Evolutionary conservation across 768 basidiomycete genomes (phyloP), one percentile per base, ranked within the genome.

Genomic region (Panaeolus cyanescens): DNA sequence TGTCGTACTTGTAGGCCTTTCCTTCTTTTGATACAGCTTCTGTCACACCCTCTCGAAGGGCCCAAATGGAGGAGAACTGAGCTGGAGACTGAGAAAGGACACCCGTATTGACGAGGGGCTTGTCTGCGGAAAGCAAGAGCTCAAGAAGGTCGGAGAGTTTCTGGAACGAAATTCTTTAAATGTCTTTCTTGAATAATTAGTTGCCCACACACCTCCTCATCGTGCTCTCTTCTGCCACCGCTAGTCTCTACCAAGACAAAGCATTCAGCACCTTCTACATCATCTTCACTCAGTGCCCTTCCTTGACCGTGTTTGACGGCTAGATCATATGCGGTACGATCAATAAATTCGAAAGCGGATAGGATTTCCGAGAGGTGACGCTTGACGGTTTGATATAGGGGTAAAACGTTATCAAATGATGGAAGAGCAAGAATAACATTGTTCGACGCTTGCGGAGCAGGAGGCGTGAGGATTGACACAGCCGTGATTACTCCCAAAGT

Each of bases 341-440:
- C 96, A 55, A 96, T 93, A 74, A 91, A 99, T 75, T 99, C 96
- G 74, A 99, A 99, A 0, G 97, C 96, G 7, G 94, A 96, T 30
- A 99, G 85, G 63, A 99, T 96, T 77, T 99, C 96, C 10, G 95
- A 95, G 6, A 98, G 77, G 63, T 92, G 86, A 8, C 80, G 80
- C 68, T 94, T 95, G 55, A 91, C 90, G 64, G 83, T 86, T 71
- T 88, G 85, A 76, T 89, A 98, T 20, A 98, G 82, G 2, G 91
- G 91, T 39, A 93, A 86, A 10, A 99, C 90, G 64, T 91, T 92
- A 56, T 90, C 86, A 73, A 94, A 99, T 28, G 85, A 86, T 5
- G 94, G 90, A 2, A 97, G 82, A 4, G 94, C 93, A 54, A 99
- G 84, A 64, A 99, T 90, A 64, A 96, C 88, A 68, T 97, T 96